Conservation (phyloP, 2,329 filamentous ascomycete species). For the Calonectria crousiana region DNA sequence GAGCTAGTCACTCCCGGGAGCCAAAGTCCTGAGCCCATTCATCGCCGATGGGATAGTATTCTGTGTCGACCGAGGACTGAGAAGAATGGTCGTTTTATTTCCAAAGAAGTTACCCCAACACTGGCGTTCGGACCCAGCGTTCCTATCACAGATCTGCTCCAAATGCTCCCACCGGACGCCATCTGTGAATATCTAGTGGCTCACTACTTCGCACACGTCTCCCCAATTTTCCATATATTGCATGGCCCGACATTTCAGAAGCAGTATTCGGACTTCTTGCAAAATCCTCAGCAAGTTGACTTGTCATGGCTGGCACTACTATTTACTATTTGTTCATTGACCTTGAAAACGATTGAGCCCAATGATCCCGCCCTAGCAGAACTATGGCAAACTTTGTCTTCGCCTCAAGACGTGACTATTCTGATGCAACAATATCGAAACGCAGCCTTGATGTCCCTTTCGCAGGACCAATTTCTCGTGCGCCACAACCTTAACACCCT, state of each 20-base stretch:
- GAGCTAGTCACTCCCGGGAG: neutral
- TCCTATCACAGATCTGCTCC: neutral
- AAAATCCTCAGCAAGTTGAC: constrained; percentile 2
- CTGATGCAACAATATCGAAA: constrained; percentile 16
- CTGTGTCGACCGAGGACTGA: neutral
- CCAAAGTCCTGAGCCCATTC: neutral
- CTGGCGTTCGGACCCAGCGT: neutral
- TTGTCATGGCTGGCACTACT: constrained; percentile 33
- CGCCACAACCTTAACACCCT: constrained; percentile 31
- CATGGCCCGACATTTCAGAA: constrained; percentile 35
- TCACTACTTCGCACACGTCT: constrained; percentile 10
- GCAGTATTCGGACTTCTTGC: constrained; percentile 26
- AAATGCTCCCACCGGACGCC: neutral
- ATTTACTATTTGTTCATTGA: constrained; percentile 31
- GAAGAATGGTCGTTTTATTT: neutral
- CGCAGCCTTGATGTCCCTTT: constrained; percentile 27
- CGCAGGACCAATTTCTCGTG: constrained; percentile 30
- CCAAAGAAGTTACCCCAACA: neutral
- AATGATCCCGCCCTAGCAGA: constrained; percentile 25
- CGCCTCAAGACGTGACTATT: neutral
- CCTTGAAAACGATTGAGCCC: constrained; percentile 19
- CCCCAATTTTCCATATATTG: constrained; percentile 31
- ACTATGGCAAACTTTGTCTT: constrained; percentile 7
- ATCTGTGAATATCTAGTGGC: neutral
- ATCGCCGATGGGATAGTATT: neutral